Conservation (phyloP, 2,329 filamentous ascomycete species). For the Aspergillus brasiliensis region DNA sequence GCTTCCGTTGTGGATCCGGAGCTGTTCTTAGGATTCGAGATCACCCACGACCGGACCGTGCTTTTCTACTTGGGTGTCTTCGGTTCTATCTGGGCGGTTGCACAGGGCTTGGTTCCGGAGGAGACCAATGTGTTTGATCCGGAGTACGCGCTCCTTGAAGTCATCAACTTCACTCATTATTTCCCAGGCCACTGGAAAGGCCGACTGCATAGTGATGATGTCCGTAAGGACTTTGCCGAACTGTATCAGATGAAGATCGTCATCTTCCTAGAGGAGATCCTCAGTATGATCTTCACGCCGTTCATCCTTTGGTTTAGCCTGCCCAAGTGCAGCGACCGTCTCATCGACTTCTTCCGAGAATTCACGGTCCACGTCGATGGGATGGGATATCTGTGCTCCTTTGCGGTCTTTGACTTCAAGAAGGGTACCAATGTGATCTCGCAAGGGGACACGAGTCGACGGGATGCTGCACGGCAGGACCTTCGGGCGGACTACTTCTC, state of each 20-base stretch:
- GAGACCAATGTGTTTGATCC: constrained; percentile 91
- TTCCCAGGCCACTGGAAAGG: constrained; percentile 86
- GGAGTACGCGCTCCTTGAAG: constrained; percentile 81
- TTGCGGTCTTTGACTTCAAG: constrained; percentile 96
- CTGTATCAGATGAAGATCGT: constrained; percentile 91
- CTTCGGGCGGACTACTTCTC: constrained; percentile 90
- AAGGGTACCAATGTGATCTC: constrained; percentile 66
- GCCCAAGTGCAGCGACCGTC: constrained; percentile 83
- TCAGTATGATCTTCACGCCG: constrained; percentile 90
- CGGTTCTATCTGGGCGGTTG: constrained; percentile 78
- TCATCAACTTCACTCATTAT: constrained; percentile 92
- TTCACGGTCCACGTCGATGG: constrained; percentile 97
- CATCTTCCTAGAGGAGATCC: constrained; percentile 88
- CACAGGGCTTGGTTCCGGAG: constrained; percentile 80
- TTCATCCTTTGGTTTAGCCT: constrained; percentile 85
- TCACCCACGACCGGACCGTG: constrained; percentile 83
- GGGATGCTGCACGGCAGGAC: constrained; percentile 52
- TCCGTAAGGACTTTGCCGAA: constrained; percentile 84
- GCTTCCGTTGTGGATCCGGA: constrained; percentile 88
- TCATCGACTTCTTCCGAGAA: constrained; percentile 97
- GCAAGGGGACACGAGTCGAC: constrained; percentile 40
- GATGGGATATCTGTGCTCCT: constrained; percentile 93
- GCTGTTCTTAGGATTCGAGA: constrained; percentile 86
- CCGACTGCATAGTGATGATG: constrained; percentile 89
- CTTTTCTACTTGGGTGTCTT: constrained; percentile 88